Conservation (phyloP, 108 stramenopile genomes). For the Cyclotella cryptica region DNA sequence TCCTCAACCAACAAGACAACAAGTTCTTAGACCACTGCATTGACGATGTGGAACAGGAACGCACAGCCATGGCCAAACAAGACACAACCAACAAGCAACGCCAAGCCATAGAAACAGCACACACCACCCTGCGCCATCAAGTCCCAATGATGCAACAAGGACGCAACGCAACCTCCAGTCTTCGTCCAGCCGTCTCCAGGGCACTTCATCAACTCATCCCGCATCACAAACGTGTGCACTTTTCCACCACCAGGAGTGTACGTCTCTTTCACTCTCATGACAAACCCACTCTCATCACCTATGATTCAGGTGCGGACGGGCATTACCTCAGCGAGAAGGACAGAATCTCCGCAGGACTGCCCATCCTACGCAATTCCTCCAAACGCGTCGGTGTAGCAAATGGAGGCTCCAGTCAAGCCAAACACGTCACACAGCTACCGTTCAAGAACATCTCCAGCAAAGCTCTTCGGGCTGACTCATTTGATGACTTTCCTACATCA, state of each 20-base stretch:
- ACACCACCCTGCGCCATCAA: neutral
- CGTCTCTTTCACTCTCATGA: neutral
- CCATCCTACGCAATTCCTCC: constrained; percentile 1
- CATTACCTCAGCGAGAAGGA: neutral
- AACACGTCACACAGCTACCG: neutral
- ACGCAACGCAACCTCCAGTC: neutral
- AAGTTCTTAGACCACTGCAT: neutral
- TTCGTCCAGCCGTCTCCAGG: too few species aligned
- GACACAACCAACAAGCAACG: neutral
- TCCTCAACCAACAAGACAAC: neutral
- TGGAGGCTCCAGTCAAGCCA: neutral
- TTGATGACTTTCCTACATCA: constrained; percentile 1
- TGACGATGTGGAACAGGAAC: neutral
- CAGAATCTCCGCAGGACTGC: neutral
- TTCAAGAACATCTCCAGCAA: neutral
- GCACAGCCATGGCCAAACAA: neutral
- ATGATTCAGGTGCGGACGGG: constrained; percentile 7
- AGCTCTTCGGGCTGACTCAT: neutral
- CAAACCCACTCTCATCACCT: constrained; percentile 1
- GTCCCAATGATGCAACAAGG: neutral
- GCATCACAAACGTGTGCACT: neutral
- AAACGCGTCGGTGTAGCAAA: neutral
- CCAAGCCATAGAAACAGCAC: neutral
- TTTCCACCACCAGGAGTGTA: neutral
- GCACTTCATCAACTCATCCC: neutral